Percentiles rank a stretch among this genome's conserved stretches.
Evolutionary conservation across 2,329 filamentous ascomycete species (phyloP).

Genomic region (Claviceps arundinis): DNA sequence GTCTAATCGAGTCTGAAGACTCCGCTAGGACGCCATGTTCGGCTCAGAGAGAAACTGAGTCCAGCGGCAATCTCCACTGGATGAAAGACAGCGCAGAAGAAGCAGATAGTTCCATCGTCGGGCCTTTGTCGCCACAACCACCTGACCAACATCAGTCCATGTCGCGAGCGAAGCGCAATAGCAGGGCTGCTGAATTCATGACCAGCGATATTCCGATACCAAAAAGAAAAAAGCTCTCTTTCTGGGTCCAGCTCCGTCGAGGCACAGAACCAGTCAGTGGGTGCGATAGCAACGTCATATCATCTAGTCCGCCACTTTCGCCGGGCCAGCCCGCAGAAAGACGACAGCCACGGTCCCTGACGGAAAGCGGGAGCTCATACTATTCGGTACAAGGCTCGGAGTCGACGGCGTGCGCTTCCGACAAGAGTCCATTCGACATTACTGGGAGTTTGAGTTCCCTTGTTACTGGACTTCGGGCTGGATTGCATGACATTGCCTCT

Average conservation of each 20-base stretch:
- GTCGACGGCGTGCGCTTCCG: background rate
- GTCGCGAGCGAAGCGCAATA: background rate
- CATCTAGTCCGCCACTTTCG: background rate
- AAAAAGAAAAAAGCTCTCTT: background rate
- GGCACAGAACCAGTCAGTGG: background rate
- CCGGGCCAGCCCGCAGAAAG: background rate
- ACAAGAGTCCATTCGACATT: background rate
- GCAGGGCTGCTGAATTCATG: background rate
- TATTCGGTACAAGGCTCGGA: background rate
- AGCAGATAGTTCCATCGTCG: background rate
- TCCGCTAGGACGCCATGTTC: background rate
- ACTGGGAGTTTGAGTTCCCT: background rate
- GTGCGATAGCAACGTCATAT: background rate
- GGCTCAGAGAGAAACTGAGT: background rate
- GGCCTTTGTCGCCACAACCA: background rate
- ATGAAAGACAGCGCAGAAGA: background rate
- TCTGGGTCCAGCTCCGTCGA: conserved; percentile 1
- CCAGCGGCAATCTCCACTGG: background rate
- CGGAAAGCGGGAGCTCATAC: background rate
- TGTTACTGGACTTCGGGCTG: background rate
- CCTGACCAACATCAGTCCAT: background rate
- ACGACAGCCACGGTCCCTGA: background rate
- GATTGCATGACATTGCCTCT: background rate
- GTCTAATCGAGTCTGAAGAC: background rate
- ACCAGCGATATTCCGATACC: background rate